A percentile compares a stretch with the other conserved stretches of the same genome.
Evolutionary conservation across 441 rosid genomes (phyloP).

Genomic region (Hura crepitans): DNA sequence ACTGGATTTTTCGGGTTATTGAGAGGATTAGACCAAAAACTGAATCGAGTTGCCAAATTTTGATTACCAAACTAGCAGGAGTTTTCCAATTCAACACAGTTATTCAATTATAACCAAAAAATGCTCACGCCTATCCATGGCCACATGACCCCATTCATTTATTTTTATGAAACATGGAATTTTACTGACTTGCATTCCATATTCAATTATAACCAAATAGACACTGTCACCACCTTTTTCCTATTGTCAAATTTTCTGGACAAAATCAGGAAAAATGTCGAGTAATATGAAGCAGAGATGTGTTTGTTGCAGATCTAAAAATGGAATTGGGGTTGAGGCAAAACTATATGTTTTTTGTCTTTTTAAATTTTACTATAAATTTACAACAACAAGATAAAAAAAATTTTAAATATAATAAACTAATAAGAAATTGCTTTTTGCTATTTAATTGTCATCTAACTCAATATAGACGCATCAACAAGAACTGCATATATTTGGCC

Average conservation of each 20-base stretch:
- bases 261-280: neutral
- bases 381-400: neutral
- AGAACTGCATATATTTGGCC: neutral
- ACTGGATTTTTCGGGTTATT: too few relatives aligned
- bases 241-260: neutral
- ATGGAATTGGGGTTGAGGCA: neutral
- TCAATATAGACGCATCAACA: neutral
- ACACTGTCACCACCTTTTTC: neutral
- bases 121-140: too few relatives aligned
- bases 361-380: neutral
- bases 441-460: neutral
- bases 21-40: too few relatives aligned
- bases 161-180: too few relatives aligned
- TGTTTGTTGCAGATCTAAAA: neutral
- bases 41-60: too few relatives aligned
- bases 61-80: too few relatives aligned
- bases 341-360: neutral
- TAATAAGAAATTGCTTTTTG: neutral
- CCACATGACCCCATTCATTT: neutral
- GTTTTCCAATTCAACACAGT: too few relatives aligned
- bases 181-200: neutral
- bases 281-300: neutral
- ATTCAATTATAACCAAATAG: too few relatives aligned
- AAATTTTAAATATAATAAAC: neutral
- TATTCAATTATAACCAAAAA: too few relatives aligned